These are phyloP conservation scores for Penicillium simplicissimum DNA, from an alignment of 495 filamentous ascomycete species.

Conservation along the genomic window DNA sequence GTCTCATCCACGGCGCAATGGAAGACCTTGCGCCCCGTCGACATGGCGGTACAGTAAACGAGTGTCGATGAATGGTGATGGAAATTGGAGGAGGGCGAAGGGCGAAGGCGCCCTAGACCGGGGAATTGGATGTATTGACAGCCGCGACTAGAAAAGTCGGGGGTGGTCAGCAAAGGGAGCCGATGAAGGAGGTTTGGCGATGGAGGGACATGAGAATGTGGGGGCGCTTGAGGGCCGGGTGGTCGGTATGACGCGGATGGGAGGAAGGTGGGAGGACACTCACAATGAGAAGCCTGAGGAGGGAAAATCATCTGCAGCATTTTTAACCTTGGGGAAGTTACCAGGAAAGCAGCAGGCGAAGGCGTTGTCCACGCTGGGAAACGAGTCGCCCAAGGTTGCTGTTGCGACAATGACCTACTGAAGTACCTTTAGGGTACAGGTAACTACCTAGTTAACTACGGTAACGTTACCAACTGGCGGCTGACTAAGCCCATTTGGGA, in stretches of 20 bases:
- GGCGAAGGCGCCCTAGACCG: constrained; percentile 35
- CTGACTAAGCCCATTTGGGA: too few relatives aligned
- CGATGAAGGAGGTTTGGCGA: constrained; percentile 37
- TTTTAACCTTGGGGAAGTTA: constrained; percentile 25
- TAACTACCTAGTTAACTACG: too few relatives aligned
- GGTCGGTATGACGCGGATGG: constrained; percentile 11
- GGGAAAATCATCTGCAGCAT: constrained; percentile 45
- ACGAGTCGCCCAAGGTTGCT: not conserved
- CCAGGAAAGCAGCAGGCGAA: not conserved
- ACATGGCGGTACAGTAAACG: constrained; percentile 34
- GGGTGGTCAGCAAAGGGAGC: constrained; percentile 34
- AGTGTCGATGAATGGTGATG: constrained; percentile 7
- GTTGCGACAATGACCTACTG: not conserved
- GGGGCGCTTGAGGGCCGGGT: constrained; percentile 25
- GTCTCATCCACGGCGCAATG: constrained; percentile 77
- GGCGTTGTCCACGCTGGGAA: not conserved
- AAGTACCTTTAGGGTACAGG: not conserved
- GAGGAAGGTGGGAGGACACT: constrained; percentile 22
- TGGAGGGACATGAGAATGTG: constrained; percentile 41
- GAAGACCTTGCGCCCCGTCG: constrained; percentile 61
- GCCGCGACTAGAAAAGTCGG: constrained; percentile 34
- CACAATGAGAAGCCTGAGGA: constrained; percentile 36
- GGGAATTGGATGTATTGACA: constrained; percentile 34
- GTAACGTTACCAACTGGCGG: not conserved
- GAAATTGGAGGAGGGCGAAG: constrained; percentile 10